phyloP scores from a whole-genome alignment of 257 asterid species.

The Oldenlandia corymbosa region DNA sequence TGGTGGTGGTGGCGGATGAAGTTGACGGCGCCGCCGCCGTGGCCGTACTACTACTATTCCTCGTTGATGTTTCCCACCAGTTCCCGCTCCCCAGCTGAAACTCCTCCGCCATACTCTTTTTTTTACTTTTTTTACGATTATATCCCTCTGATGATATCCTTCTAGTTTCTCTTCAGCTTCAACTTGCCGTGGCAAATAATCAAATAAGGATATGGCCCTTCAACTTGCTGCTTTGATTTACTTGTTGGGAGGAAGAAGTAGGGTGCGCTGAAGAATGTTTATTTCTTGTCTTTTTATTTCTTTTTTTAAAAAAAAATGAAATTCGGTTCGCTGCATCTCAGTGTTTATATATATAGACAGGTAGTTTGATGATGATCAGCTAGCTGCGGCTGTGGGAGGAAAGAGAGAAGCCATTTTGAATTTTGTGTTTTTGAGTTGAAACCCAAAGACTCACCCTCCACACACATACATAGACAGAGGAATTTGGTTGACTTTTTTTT shows the following conservation, averaged over 20 bases:
- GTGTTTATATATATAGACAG: slow-evolving; percentile 71
- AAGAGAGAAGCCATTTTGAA: slow-evolving; percentile 1
- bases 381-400: not conserved
- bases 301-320: slow-evolving; percentile 50
- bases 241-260: too few species aligned
- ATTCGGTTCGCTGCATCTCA: slow-evolving; percentile 36
- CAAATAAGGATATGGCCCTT: too few species aligned
- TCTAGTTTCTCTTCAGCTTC: too few species aligned
- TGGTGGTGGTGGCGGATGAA: slow-evolving; percentile 27
- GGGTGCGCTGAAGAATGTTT: too few species aligned
- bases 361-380: too few species aligned
- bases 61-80: slow-evolving; percentile 71
- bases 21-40: slow-evolving; percentile 38
- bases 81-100: slow-evolving; percentile 65
- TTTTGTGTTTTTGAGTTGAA: slow-evolving; percentile 6
- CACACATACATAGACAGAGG: slow-evolving; percentile 38
- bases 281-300: too few species aligned
- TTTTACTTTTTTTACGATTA: too few species aligned
- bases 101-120: slow-evolving; percentile 65
- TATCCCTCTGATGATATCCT: too few species aligned
- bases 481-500: slow-evolving; percentile 66
- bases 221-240: too few species aligned
- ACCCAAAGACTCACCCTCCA: too few species aligned
- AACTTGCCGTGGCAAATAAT: too few species aligned
- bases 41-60: slow-evolving; percentile 38